Base-by-base conservation (phyloP, 371 early-diverging fungal genomes). In the Zopfochytrium polystomum region DNA sequence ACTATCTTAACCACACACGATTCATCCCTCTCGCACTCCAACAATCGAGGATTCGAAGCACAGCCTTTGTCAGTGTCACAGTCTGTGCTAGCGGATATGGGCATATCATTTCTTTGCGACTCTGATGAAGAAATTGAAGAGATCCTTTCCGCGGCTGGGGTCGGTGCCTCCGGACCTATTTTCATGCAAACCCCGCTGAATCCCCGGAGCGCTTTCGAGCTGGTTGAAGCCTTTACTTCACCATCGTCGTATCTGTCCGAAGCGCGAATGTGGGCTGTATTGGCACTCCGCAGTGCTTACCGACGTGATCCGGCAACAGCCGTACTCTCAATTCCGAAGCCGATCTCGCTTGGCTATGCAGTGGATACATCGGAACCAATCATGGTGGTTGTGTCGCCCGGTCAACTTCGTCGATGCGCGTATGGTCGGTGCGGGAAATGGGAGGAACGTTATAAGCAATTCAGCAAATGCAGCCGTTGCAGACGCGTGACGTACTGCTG, bases 281-380 rank as follows among this genome's bases (percentile, higher is more conserved):
- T 71, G 9, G 71, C 72, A 49, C 60, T 78, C 55, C 57, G 78
- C 7, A 73, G 70, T 46, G 75, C 75, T n/a, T 78, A 73, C 65
- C 71, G 74, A 33, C 56, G 74, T 7, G 67, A 69, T 44, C 59
- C 64, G 2, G 56, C 60, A 46, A 26, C 11, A 30, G 26, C 45
- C 42, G n/a, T n/a, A n/a, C n/a, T n/a, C n/a, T n/a, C n/a, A n/a
- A n/a, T n/a, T n/a, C n/a, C n/a, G n/a, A n/a, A n/a, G n/a, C 18
- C 60, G 52, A 42, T 43, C 44, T 22, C 60, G 52, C 18, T 18
- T 44, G 1, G 52, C 50, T 9, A 33, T 44, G 5, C 60, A 51
- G 2, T 31, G 26, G 31, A 30, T 26, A 1, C 42, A 51, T 4
- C 22, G 50, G 38, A 52, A n/a, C 43, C 60, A 60, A 60, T 38